Evolutionary conservation across 768 basidiomycete genomes (phyloP), one percentile per base, ranked within the genome.

Genomic region (Tephrocybe rancida): DNA sequence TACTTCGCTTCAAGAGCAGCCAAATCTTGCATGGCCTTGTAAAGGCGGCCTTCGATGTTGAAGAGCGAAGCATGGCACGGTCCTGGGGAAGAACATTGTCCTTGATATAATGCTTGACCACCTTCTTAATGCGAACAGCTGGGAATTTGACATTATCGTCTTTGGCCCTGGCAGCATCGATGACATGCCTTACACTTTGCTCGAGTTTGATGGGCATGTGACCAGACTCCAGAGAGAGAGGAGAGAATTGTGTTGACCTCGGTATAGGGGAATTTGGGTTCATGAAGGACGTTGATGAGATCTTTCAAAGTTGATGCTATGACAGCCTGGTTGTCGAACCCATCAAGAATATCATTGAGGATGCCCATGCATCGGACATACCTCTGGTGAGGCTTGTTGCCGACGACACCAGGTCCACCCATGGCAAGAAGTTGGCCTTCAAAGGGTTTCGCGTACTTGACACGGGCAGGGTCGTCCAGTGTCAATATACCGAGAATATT

Each of bases 401-500:
- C 95, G 56, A 89, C 73, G 54, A 96, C 86, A 54, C 83, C 86
- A 38, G 95, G 95, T 26, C 84, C 75, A 24, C 96, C 97, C 82
- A 95, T 87, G 16, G 84, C 62, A 14, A 96, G 92, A 10, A 98
- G 84, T 39, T 95, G 87, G 48, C 94, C 95, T 64, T 98, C 95
- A 69, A 98, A 98, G 2, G 96, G 96, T 73, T 96, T 98, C 54
- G 97, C 96, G 66, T 98, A 95, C 67, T 93, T 97, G 67, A 98
- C 97, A 52, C 94, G 93, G 53, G 85, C 82, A 34, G 96, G 97
- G 69, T 98, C 95, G 64, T 98, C 97, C 52, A 98, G 84, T 8
- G 94, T 92, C 52, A 98, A 80, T 64, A 98, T 95, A 72, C 97
- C 97, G 54, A 99, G 85, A 52, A 99, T 95, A 70, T 98, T 97